phyloP scores from a whole-genome alignment of 805 yeast genomes.

The Starmerella riodocensis region DNA sequence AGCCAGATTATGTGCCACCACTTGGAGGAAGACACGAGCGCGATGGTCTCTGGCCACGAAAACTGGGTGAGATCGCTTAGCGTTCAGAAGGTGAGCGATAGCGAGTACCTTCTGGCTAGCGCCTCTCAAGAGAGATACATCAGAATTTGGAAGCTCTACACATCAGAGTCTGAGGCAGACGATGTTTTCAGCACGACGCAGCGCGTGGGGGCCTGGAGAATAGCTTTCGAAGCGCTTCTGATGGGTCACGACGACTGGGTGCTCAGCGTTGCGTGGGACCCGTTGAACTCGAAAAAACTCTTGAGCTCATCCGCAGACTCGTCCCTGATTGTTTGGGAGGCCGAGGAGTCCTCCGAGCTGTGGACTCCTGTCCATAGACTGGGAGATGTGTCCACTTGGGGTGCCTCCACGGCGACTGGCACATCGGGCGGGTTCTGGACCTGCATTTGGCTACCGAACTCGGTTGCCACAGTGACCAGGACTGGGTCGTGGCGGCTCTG shows the following conservation, averaged over 20 bases:
- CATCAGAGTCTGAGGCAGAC: constrained; percentile 38
- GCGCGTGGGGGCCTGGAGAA: constrained; percentile 32
- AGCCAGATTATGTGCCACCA: constrained; percentile 39
- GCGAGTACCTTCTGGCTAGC: constrained; percentile 52
- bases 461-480: constrained; percentile 65
- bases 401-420: constrained; percentile 97
- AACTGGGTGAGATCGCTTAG: constrained; percentile 82
- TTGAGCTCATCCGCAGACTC: constrained; percentile 88
- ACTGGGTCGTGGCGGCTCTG: constrained; percentile 89
- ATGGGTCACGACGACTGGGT: constrained; percentile 99
- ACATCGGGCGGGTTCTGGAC: constrained; percentile 67
- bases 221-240: constrained; percentile 79
- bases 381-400: constrained; percentile 89
- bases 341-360: constrained; percentile 31
- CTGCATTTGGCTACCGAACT: constrained; percentile 51
- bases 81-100: constrained; percentile 41
- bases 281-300: constrained; percentile 40
- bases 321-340: constrained; percentile 77
- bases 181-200: constrained; percentile 44
- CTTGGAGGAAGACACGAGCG: not conserved
- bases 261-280: constrained; percentile 71
- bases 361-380: constrained; percentile 74
- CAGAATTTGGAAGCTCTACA: constrained; percentile 63
- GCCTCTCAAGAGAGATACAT: constrained; percentile 91
- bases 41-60: constrained; percentile 70